Evolutionary conservation across 208 protist genomes (phyloP).

Genomic region (Wallacemonas collosoma): DNA sequence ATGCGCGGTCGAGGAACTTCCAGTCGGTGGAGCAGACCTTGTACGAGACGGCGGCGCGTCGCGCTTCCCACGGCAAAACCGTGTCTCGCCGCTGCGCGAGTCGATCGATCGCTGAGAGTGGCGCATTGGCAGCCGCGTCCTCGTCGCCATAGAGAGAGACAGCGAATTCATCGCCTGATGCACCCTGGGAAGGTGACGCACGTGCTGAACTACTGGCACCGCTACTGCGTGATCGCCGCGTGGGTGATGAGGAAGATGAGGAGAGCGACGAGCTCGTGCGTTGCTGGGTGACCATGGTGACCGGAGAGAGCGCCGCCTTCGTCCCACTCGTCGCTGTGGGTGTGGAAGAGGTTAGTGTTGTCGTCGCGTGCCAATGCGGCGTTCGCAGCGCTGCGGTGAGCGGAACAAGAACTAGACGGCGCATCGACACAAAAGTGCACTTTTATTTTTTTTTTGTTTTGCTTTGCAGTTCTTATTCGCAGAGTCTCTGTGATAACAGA

Average conservation of each 20-base stretch:
- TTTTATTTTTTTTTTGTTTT: too few relatives aligned
- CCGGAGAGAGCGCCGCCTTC: constrained; percentile 14
- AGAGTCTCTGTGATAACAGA: too few relatives aligned
- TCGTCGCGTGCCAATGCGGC: too few relatives aligned
- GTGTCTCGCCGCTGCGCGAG: constrained; percentile 20
- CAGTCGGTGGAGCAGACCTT: constrained; percentile 44
- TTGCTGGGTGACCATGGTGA: neutral
- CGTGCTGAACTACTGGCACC: neutral
- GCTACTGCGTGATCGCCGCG: neutral
- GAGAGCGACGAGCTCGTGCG: constrained; percentile 7
- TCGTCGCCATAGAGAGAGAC: neutral
- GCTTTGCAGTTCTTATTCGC: too few relatives aligned
- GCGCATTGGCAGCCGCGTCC: constrained; percentile 6
- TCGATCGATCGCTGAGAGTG: neutral
- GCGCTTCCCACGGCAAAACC: constrained; percentile 67
- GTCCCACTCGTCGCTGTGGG: neutral
- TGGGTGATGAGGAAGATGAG: constrained; percentile 7
- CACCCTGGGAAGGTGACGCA: neutral
- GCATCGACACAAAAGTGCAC: neutral
- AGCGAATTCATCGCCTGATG: neutral
- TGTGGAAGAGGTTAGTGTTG: too few relatives aligned
- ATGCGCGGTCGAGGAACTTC: constrained; percentile 58
- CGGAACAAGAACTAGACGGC: neutral
- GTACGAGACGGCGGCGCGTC: constrained; percentile 56
- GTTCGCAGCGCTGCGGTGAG: neutral